Conservation (phyloP, 179 eudicot genomes). For the Silene coronaria region DNA sequence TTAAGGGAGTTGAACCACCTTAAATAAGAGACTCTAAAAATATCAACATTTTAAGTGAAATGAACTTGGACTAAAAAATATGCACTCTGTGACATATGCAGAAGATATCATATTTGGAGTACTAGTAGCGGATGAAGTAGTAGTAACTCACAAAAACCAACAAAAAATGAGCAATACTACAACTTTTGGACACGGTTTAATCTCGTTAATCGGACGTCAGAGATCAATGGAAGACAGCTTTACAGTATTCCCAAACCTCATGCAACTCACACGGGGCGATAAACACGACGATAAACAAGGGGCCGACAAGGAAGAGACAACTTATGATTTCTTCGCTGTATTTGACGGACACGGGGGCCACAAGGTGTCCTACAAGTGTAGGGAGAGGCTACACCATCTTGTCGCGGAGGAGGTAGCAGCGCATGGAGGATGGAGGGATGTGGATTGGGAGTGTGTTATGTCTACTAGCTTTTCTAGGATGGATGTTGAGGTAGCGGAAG, state of each 20-base stretch:
- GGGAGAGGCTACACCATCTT: conserved; percentile 27
- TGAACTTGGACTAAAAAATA: too few relatives aligned
- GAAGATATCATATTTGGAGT: conserved; percentile 4
- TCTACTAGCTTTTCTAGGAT: conserved; percentile 20
- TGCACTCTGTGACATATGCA: neutral
- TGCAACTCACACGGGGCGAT: neutral
- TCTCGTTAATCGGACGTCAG: conserved; percentile 30
- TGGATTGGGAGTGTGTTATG: conserved; percentile 27
- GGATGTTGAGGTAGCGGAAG: conserved; percentile 21
- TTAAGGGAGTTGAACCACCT: too few relatives aligned
- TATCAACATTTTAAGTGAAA: neutral
- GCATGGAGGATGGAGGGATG: neutral
- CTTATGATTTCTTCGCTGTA: conserved; percentile 27
- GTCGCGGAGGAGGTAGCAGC: conserved; percentile 20
- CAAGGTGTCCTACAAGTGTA: conserved; percentile 22
- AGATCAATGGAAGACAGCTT: conserved; percentile 31
- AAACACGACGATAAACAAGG: neutral
- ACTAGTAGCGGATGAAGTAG: neutral
- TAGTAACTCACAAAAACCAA: conserved; percentile 10
- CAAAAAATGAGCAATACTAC: conserved; percentile 1
- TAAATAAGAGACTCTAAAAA: neutral
- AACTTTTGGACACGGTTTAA: conserved; percentile 21
- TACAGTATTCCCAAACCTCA: conserved; percentile 14
- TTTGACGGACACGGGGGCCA: conserved; percentile 31
- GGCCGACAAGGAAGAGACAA: neutral